Base-by-base conservation (phyloP, 306 rosid genomes). In the Hippophae tibetana region DNA sequence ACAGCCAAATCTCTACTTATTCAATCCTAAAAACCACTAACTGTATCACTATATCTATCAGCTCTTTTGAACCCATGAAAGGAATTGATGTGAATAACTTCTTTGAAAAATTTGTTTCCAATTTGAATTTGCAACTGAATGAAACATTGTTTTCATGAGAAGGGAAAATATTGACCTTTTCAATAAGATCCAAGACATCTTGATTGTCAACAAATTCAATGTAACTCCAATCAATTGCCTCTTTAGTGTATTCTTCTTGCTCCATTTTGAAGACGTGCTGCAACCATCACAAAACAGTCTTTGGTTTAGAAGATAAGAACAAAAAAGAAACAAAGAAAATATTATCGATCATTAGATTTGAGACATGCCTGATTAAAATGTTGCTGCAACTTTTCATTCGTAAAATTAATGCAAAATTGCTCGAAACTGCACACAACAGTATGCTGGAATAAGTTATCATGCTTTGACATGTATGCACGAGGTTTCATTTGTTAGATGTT, bases 231-330 rank as follows among this genome's bases (percentile, higher is more conserved):
- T 92, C 41, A 50, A 92, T 92, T 78, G 80, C 75, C 81, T 92
- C 96, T 82, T 92, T 92, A 1, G 96, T 92, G 76, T 92, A 92
- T 76, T 92, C 99, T 82, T 92, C 99, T 85, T 92, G 99, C 75
- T 92, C 99, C 99, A 88, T 92, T 83, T 88, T 92, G 83, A 92
- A 92, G 51, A 92, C 99, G 48, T 92, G 99, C 99, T 92, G 88
- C 70, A 82, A 65, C 52, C 62, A 62, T 71, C 65, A 76, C 47
- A 52, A 70, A 18, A 14, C 46, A 61, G 12, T 9, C 5, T 42
- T 8, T 53, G 43, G 14, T 13, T 18, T 14, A 47, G 10, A 9
- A 60, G 14, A 48, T 5, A 55, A 38, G 8, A 7, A 8, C 7
- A 14, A 47, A 57, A 44, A 40, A 56, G 64, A 54, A 66, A 27